Base-by-base conservation (phyloP, 345 rosid species). In the Linum lewisii region DNA sequence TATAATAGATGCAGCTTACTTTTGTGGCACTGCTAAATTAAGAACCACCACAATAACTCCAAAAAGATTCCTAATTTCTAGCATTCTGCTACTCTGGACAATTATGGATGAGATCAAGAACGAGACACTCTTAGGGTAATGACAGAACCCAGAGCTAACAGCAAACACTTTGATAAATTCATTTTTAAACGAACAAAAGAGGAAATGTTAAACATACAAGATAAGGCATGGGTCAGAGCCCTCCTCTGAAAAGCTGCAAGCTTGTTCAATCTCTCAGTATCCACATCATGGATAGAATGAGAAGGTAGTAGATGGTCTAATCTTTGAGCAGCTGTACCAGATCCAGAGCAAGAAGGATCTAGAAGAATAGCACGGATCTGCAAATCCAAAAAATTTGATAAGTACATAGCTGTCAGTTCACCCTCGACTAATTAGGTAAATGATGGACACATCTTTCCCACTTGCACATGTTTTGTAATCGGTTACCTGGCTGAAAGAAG, bases 321-420 rank as follows among this genome's bases (percentile, higher is more conserved):
- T 65, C 98, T 82, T 65, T 86, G 85, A 29, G 90, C 75, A 20
- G 75, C 60, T 38, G 93, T 92, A 66, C 98, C 96, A 0, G 98
- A 88, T 66, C 96, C 98, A 24, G 96, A 92, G 72, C 98, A 92
- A 59, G 96, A 92, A 55, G 98, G 98, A 72, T 92, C 96, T 68
- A 92, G 72, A 64, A 92, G 87, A 78, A 92, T 88, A 42, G 87
- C 93, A 34, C 72, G 77, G 69, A 88, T 80, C 96, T 88, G 79
- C 62, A 22, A 63, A 19, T 7, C 5, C 2, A 13, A 6, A 24
- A 13, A 52, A 19, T 24, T 29, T n/a, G n/a, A 18, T 18, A 8
- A 18, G 21, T 13, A 13, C 7, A 51, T 7, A 49, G 53, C 24
- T 19, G 23, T 22, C 22, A 51, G 24, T 52, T 19, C 13, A 24